Evolutionary conservation across 2,329 filamentous ascomycete genomes (phyloP), one percentile per base, ranked within the genome.

Genomic region (Talaromyces rugulosus): DNA sequence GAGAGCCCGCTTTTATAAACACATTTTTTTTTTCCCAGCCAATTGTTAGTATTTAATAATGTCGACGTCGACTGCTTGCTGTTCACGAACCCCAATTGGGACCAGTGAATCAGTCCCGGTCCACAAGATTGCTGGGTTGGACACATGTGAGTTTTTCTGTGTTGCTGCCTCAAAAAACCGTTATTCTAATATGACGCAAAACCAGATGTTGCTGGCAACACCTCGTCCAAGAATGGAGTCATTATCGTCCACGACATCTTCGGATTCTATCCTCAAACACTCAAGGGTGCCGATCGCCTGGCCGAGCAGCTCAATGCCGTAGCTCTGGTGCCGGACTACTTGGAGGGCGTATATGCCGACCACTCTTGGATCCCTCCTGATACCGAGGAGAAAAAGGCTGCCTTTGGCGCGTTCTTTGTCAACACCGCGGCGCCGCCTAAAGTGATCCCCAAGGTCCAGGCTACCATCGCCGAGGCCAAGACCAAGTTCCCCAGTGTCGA

Each of bases 211-310:
- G 62, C 68, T 77, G 82, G 86, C 64, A 76, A 81, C 78, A 80
- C 83, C 5, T 77, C 77, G 34, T 78, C 78, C 67, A 76, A 82
- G 33, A 81, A 81, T 30, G 88, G 83, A 58, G 80, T 90, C 61
- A 74, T 90, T 61, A 74, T 82, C 65, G 82, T 89, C 71, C 87
- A 78, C 72, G 88, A 90, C 74, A 88, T 89, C 72, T 89, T 89
- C 69, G 87, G 88, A 68, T 64, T 77, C 56, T 87, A 84, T 70
- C 83, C 85, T 28, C 89, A 91, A 75, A 87, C 88, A 2, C 65
- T 90, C 11, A 88, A 90, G 73, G 89, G 88, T 28, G 86, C 87
- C 65, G 89, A 91, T 69, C 72, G 78, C 7, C 72, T 82, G 2
- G 73, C 80, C 0, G 66, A 71, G 3, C 68, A 71, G 12, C 65